Percentiles rank a stretch among this genome's conserved stretches.
phyloP scores from a whole-genome alignment of 2,329 filamentous ascomycete species.

The Elsinoe ampelina region DNA sequence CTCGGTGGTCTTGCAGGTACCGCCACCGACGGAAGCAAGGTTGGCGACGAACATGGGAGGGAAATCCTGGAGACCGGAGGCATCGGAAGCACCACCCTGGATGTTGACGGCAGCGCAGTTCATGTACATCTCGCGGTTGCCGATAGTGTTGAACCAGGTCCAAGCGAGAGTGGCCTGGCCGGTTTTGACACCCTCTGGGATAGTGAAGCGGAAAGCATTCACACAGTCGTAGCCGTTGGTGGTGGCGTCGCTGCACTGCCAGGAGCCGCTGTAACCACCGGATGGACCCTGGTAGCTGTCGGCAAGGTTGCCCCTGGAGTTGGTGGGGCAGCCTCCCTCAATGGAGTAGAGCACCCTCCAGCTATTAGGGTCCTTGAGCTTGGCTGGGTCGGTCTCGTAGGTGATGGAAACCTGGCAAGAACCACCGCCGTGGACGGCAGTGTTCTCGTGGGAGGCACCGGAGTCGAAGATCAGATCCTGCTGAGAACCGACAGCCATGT shows the following conservation, averaged over 20 bases:
- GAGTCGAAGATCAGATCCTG: conserved; percentile 53
- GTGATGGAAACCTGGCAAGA: conserved; percentile 86
- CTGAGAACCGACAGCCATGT: conserved; percentile 53
- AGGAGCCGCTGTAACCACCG: conserved; percentile 13
- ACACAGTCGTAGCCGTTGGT: conserved; percentile 22
- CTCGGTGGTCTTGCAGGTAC: conserved; percentile 46
- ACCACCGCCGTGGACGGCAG: conserved; percentile 78
- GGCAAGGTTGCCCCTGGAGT: conserved; percentile 49
- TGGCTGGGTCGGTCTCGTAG: conserved; percentile 60
- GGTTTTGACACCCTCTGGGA: conserved; percentile 61
- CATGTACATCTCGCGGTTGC: conserved; percentile 97
- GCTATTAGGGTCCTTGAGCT: conserved; percentile 43
- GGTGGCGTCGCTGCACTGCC: conserved; percentile 12
- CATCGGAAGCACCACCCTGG: conserved; percentile 41
- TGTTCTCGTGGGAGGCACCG: conserved; percentile 41
- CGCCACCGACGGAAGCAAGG: conserved; percentile 38
- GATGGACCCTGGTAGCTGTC: conserved; percentile 16
- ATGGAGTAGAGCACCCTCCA: conserved; percentile 90
- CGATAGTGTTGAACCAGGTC: conserved; percentile 90
- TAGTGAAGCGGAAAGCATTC: conserved; percentile 57
- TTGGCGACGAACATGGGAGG: conserved; percentile 72
- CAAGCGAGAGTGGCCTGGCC: conserved; percentile 78
- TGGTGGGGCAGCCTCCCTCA: conserved; percentile 72
- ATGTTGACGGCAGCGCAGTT: conserved; percentile 76
- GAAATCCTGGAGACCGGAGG: conserved; percentile 50